phyloP scores from a whole-genome alignment of 1,139 yeast genomes.

The Hanseniaspora gamundiae region DNA sequence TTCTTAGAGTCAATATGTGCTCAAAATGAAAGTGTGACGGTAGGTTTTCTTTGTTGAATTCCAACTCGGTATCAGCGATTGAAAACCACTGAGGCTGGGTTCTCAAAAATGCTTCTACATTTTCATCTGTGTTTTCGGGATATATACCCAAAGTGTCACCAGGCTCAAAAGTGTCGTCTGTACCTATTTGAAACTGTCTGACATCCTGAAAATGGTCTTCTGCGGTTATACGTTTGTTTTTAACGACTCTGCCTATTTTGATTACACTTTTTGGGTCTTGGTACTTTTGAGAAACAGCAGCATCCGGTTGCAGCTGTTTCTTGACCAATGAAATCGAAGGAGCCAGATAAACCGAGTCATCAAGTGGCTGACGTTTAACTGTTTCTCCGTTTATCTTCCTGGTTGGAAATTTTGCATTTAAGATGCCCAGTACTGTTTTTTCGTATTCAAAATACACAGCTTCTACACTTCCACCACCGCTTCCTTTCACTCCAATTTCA shows the following conservation, averaged over 20 bases:
- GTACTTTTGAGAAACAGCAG: conserved; percentile 1
- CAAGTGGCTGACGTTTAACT: conserved; percentile 14
- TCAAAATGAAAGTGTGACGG: conserved; percentile 10
- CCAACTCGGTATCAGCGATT: conserved; percentile 41
- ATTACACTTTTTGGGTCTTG: conserved; percentile 12
- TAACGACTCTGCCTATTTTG: conserved; percentile 31
- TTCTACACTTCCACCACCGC: conserved; percentile 61
- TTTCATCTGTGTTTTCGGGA: conserved; percentile 54
- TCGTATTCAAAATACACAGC: conserved; percentile 72
- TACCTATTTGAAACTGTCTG: conserved; percentile 36
- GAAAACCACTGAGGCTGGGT: conserved; percentile 61
- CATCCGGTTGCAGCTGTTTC: conserved; percentile 4
- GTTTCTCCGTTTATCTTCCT: conserved; percentile 14
- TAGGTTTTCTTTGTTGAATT: conserved; percentile 13
- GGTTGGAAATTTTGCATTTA: conserved; percentile 31
- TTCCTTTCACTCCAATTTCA: conserved; percentile 39
- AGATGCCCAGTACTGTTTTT: conserved; percentile 32
- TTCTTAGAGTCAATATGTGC: conserved; percentile 46
- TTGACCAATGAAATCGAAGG: conserved; percentile 17
- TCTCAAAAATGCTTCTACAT: conserved; percentile 53
- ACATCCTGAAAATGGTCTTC: conserved; percentile 84
- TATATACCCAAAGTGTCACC: conserved; percentile 76
- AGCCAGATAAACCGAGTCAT: conserved; percentile 17
- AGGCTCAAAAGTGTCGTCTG: conserved; percentile 36
- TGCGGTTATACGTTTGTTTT: conserved; percentile 52